Conservation (phyloP, 805 yeast species). For the Metschnikowia corniflorae region DNA sequence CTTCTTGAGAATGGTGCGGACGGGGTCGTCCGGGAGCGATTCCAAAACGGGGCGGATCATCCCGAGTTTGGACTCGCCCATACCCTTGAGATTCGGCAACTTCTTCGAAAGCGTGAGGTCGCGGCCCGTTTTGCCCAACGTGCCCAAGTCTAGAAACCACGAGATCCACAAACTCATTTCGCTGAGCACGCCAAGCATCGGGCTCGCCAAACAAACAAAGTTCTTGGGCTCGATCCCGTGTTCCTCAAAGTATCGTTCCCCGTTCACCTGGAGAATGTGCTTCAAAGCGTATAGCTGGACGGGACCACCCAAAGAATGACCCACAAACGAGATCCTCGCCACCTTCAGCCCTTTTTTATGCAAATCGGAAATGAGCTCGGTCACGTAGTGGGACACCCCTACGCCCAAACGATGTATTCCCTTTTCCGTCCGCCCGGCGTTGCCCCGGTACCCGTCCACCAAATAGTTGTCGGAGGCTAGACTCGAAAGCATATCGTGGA, state of each 20-base stretch:
- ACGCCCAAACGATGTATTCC: slow-evolving; percentile 38
- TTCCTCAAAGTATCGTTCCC: slow-evolving; percentile 27
- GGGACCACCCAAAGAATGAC: slow-evolving; percentile 44
- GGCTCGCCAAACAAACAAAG: slow-evolving; percentile 40
- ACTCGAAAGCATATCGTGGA: slow-evolving; percentile 30
- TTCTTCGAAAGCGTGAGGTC: slow-evolving; percentile 39
- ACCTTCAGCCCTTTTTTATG: slow-evolving; percentile 17
- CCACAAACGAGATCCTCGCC: slow-evolving; percentile 37
- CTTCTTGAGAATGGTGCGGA: slow-evolving; percentile 26
- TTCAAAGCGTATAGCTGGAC: slow-evolving; percentile 41
- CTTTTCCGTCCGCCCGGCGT: slow-evolving; percentile 41
- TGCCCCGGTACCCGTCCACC: slow-evolving; percentile 36
- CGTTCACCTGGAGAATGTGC: slow-evolving; percentile 30
- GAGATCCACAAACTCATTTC: slow-evolving; percentile 38
- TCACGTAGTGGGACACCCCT: slow-evolving; percentile 27
- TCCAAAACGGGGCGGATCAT: slow-evolving; percentile 32
- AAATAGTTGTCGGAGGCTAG: slow-evolving; percentile 30
- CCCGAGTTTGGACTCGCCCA: slow-evolving; percentile 8
- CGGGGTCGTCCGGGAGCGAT: slow-evolving; percentile 38
- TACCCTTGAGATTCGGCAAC: slow-evolving; percentile 21
- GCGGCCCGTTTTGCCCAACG: slow-evolving; percentile 44
- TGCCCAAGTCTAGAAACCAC: slow-evolving; percentile 43
- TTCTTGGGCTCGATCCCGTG: slow-evolving; percentile 29
- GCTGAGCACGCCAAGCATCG: slow-evolving; percentile 39
- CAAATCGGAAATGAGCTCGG: slow-evolving; percentile 24